Evolutionary conservation across 2,329 filamentous ascomycete genomes (phyloP).

Genomic region (Coleophoma crateriformis): DNA sequence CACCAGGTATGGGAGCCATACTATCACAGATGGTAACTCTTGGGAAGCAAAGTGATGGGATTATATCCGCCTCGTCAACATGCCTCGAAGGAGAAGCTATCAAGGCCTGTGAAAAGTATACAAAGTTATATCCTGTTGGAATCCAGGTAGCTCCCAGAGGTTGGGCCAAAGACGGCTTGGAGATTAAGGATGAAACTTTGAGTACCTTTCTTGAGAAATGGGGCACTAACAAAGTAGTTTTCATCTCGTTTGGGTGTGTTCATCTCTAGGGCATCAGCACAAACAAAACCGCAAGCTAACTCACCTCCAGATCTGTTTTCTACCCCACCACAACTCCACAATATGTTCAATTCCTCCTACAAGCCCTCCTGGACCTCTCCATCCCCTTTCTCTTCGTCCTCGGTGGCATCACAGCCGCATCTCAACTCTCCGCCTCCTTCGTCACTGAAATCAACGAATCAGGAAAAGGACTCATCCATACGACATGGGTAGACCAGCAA

Average conservation of each 20-base stretch:
- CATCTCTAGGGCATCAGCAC: background rate
- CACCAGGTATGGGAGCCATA: background rate
- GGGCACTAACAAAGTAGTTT: background rate
- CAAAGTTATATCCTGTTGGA: constrained; percentile 2
- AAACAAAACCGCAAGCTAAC: background rate
- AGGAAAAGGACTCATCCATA: constrained; percentile 1
- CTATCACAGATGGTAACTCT: background rate
- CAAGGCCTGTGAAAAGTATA: background rate
- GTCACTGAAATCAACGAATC: constrained; percentile 2
- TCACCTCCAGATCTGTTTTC: background rate
- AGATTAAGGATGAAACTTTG: constrained; percentile 1
- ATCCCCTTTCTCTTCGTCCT: constrained; percentile 4
- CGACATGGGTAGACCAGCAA: constrained; percentile 5
- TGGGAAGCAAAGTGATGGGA: background rate
- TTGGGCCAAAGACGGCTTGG: background rate
- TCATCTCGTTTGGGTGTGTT: constrained; percentile 4
- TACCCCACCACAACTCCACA: constrained; percentile 2
- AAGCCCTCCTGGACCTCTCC: background rate
- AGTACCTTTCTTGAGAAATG: constrained; percentile 1
- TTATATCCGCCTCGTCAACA: constrained; percentile 1
- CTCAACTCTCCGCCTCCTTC: background rate
- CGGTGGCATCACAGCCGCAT: constrained; percentile 1
- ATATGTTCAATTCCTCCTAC: background rate
- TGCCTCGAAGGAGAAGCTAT: background rate
- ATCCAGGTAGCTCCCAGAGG: constrained; percentile 1